Conservation (phyloP, 768 basidiomycete species). For the Trametes punicea region DNA sequence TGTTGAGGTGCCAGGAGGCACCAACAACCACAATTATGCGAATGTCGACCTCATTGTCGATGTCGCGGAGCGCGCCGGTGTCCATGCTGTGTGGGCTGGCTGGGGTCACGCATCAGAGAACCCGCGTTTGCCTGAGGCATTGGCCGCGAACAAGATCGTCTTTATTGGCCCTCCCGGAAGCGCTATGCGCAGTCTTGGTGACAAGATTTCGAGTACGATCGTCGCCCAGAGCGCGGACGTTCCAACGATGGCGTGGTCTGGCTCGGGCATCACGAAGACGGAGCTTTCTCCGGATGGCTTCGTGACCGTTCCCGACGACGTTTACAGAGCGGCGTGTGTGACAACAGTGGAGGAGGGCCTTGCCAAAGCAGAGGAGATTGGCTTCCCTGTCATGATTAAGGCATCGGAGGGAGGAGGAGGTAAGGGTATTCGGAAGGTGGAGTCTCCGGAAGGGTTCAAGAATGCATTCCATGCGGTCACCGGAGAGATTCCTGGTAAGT, state of each 20-base stretch:
- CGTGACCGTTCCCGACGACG: constrained; percentile 91
- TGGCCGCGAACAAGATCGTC: constrained; percentile 91
- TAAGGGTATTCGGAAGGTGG: constrained; percentile 97
- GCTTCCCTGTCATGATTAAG: constrained; percentile 99
- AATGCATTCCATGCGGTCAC: constrained; percentile 92
- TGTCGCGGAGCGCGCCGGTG: constrained; percentile 93
- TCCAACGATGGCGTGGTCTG: constrained; percentile 99
- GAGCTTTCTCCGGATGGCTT: constrained; percentile 80
- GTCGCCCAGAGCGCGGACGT: constrained; percentile 96
- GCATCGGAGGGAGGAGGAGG: constrained; percentile 99
- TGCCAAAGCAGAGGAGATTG: constrained; percentile 78
- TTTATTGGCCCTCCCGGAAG: constrained; percentile 99
- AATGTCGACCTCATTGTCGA: constrained; percentile 99
- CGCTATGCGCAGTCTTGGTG: constrained; percentile 97
- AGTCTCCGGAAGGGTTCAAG: constrained; percentile 81
- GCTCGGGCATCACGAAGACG: constrained; percentile 89
- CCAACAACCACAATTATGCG: constrained; percentile 99
- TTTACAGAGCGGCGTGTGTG: constrained; percentile 86
- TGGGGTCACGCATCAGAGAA: constrained; percentile 99
- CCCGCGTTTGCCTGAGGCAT: constrained; percentile 90
- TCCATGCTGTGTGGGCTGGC: constrained; percentile 99
- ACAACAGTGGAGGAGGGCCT: constrained; percentile 85
- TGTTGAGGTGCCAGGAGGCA: constrained; percentile 96
- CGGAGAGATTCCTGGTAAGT: constrained; percentile 92
- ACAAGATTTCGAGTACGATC: constrained; percentile 99